phyloP scores from a whole-genome alignment of 202 grass and related monocot genomes.

The Carex arenaria region DNA sequence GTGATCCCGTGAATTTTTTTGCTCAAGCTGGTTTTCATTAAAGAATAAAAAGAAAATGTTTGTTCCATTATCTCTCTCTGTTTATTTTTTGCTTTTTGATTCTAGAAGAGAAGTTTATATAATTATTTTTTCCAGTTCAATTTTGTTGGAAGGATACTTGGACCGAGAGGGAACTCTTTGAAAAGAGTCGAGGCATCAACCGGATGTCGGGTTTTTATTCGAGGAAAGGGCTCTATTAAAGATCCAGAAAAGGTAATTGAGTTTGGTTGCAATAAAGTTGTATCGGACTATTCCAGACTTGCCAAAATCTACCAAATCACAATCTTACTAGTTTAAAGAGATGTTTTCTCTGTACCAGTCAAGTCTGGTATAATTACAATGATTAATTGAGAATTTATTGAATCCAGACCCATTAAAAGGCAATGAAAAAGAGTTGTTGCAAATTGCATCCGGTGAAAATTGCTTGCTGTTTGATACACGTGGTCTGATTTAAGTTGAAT shows the following conservation, averaged over 20 bases:
- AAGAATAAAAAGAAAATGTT: not conserved
- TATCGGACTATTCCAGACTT: not conserved
- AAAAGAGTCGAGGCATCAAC: slow-evolving; percentile 96
- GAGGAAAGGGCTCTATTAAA: slow-evolving; percentile 98
- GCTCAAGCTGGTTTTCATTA: not conserved
- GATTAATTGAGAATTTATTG: slow-evolving; percentile 10
- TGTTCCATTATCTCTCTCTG: slow-evolving; percentile 8
- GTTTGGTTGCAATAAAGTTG: slow-evolving; percentile 18
- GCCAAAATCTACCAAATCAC: not conserved
- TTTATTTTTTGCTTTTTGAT: not conserved
- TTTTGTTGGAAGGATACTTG: slow-evolving; percentile 89
- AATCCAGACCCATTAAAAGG: not conserved
- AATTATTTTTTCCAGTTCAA: slow-evolving; percentile 51
- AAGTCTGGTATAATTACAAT: not conserved
- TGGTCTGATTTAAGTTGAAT: not conserved
- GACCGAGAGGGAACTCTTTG: slow-evolving; percentile 94
- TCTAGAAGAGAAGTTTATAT: slow-evolving; percentile 6
- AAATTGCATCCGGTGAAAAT: too few relatives aligned
- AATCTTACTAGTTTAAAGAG: slow-evolving; percentile 8
- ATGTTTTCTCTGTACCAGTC: slow-evolving; percentile 15
- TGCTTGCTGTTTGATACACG: not conserved
- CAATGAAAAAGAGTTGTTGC: too few relatives aligned
- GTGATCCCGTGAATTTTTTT: not conserved
- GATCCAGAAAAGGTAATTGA: slow-evolving; percentile 84
- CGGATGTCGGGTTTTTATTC: slow-evolving; percentile 95